A percentile compares a stretch with the other conserved stretches of the same genome.
These are phyloP conservation scores for Poa pratensis DNA, from an alignment of 176 grass and related monocot species.

Conservation along the genomic window DNA sequence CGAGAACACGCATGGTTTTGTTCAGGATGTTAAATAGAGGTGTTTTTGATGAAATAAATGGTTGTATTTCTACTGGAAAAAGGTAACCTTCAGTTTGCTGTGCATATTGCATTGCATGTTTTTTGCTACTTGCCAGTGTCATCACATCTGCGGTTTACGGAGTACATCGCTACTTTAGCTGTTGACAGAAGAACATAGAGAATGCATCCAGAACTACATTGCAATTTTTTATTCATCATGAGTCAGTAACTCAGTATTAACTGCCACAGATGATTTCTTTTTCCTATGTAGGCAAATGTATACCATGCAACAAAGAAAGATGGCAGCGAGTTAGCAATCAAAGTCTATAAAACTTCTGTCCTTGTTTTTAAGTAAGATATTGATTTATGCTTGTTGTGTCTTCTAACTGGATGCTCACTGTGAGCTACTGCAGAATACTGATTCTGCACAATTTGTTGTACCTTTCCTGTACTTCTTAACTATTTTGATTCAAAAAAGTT, in stretches of 20 bases:
- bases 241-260: conserved; percentile 8
- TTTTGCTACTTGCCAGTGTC: conserved; percentile 12
- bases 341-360: conserved; percentile 99
- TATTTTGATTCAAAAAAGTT: conserved; percentile 11
- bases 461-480: neutral
- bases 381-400: conserved; percentile 9
- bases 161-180: neutral
- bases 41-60: conserved; percentile 88
- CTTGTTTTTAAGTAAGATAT: conserved; percentile 96
- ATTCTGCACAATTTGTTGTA: conserved; percentile 19
- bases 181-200: conserved; percentile 11
- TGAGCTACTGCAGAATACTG: conserved; percentile 25
- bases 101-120: neutral
- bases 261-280: neutral
- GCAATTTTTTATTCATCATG: neutral
- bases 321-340: conserved; percentile 89
- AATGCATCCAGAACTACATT: neutral
- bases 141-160: neutral
- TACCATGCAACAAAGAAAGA: conserved; percentile 92
- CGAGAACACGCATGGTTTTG: conserved; percentile 93
- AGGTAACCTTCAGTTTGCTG: conserved; percentile 50
- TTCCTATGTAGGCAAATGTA: conserved; percentile 81
- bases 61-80: conserved; percentile 99
- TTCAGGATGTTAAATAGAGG: conserved; percentile 97
- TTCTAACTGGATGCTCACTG: conserved; percentile 21